Evolutionary conservation across 441 rosid species (phyloP), one percentile per base, ranked within the genome.

Genomic region (Pelargonium cotyledonis): DNA sequence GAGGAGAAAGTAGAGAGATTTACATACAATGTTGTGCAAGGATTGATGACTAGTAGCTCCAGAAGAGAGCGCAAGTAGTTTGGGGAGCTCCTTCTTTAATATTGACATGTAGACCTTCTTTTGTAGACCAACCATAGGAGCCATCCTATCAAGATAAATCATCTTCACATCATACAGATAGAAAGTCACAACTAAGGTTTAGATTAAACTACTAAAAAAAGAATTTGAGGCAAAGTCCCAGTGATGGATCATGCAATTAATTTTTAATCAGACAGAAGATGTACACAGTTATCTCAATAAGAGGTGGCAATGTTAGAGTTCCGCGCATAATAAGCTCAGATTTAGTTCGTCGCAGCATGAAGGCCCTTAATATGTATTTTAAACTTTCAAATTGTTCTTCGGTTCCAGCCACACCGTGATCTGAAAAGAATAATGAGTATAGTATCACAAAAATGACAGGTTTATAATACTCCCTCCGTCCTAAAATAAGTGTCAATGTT

Each of bases 341-440:
- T 79, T 93, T 90, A 67, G 96, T 89, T 72, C 98, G 82, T 63
- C 91, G 81, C 68, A 92, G 87, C 98, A 92, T 92, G 72, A 92
- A 92, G 72, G 95, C 96, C 65, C 82, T 82, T 75, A 90, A 70
- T 67, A 89, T 71, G 69, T 68, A 72, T 71, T 89, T 90, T 77
- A 93, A 79, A 68, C 72, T 83, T 76, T 78, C 82, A 75, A 81
- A 85, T 29, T 81, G 81, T 65, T 80, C 83, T 69, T 81, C 84
- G 68, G 66, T 77, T 75, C 75, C 73, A 44, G 79, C 70, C 65
- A 76, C 79, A 70, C 78, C 81, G 43, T 69, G 71, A 79, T 70
- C 90, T 86, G 81, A 70, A 23, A 61, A 68, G 51, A 70, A 67
- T 40, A 71, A 31, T 58, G 58, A 66, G 63, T 51, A 53, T n/a